Evolutionary conservation across 306 rosid species (phyloP), one percentile per base, ranked within the genome.

Genomic region (Quercus alba): DNA sequence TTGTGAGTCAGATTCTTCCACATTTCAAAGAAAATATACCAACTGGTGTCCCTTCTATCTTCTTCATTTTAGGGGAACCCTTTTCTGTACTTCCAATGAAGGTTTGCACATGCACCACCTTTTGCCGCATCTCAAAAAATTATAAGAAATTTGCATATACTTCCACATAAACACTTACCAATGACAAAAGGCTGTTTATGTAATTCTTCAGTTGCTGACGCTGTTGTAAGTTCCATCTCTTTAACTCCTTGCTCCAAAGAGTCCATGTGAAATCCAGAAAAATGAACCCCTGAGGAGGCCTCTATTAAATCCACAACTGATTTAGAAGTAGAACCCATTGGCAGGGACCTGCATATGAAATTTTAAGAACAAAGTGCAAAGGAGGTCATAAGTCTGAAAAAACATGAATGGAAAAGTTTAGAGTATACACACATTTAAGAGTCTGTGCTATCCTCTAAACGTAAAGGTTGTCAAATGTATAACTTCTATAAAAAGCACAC

Each of bases 271-370:
- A 90, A 86, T 77, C 98, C 97, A 83, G 98, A 92, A 87, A 90
- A 94, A 88, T 93, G 98, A 86, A 96, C 99, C 79, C 85, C 99
- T 0, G 97, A 90, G 62, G 98, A 90, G 78, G 99, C 91, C 83
- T 92, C 94, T 88, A 96, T 88, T 80, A 96, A 81, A 80, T 93
- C 97, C 31, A 75, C 91, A 73, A 85, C 97, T 38, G 98, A 89
- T 76, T 91, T 82, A 56, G 93, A 81, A 52, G 90, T 82, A 63
- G 93, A 81, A 56, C 82, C 94, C 98, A 93, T 93, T 55, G 68
- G 71, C 81, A 69, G 56, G 72, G 79, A 80, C 91, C 90, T 86
- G 77, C 56, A 78, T 75, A 44, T 70, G 7, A 77, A 63, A 3
- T 70, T 23, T 28, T 30, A 25, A 82, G 75, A 63, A 68, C 72